Percentiles rank a stretch among this genome's conserved stretches.
These are phyloP conservation scores for Cladosporium cucumerinum DNA, from an alignment of 2,329 filamentous ascomycete species.

Conservation along the genomic window DNA sequence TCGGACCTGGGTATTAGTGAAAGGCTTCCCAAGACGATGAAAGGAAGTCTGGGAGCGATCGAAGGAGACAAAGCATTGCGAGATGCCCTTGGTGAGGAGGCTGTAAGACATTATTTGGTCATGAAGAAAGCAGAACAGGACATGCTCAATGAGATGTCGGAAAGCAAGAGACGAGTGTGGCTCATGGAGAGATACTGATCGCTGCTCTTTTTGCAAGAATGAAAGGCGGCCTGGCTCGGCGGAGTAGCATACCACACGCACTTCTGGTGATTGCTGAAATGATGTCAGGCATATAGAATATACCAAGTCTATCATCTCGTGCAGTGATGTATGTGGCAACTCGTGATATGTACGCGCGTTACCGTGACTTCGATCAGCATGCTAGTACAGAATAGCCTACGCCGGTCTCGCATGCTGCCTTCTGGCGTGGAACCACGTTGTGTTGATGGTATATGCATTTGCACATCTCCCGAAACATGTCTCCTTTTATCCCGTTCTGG, in stretches of 20 bases:
- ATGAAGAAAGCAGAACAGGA: slow-evolving; percentile 60
- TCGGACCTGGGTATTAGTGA: slow-evolving; percentile 51
- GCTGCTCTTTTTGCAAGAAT: neutral
- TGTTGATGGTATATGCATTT: neutral
- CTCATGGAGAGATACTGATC: slow-evolving; percentile 63
- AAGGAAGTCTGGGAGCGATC: slow-evolving; percentile 55
- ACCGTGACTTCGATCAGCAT: neutral
- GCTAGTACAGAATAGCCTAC: neutral
- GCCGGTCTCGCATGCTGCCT: neutral
- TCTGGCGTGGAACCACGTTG: neutral
- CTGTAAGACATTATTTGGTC: slow-evolving; percentile 56
- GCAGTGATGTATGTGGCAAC: neutral
- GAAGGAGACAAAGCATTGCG: slow-evolving; percentile 47
- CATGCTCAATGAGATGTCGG: slow-evolving; percentile 50
- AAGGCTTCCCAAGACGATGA: slow-evolving; percentile 54
- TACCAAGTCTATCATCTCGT: neutral
- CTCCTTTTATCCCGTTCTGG: neutral
- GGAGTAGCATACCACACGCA: neutral
- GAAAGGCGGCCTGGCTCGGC: neutral
- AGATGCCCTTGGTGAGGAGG: slow-evolving; percentile 45
- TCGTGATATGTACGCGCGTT: neutral
- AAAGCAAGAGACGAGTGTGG: slow-evolving; percentile 53
- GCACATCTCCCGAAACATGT: neutral
- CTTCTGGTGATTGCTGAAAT: neutral
- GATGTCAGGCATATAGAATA: neutral